phyloP scores from a whole-genome alignment of 1,284 basidiomycete species.

The Ceratobasidium sp. region DNA sequence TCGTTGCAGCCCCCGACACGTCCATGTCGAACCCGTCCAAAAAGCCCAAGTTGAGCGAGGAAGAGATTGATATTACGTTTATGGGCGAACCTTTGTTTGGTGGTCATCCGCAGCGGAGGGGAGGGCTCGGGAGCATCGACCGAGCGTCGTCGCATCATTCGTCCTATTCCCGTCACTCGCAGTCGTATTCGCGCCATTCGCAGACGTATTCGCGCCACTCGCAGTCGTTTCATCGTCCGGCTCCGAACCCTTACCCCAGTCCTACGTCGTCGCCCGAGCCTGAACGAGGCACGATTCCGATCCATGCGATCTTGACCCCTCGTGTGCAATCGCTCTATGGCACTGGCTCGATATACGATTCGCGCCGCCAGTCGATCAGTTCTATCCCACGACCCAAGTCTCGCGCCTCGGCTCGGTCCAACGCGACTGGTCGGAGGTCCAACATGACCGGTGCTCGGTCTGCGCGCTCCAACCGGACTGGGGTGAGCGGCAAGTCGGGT shows the following conservation, averaged over 20 bases:
- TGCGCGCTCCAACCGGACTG: constrained; percentile 13
- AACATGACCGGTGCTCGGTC: constrained; percentile 23
- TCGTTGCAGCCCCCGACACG: background rate
- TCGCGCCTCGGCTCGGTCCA: constrained; percentile 20
- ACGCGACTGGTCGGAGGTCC: constrained; percentile 18
- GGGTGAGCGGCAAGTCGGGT: background rate
- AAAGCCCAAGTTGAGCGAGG: constrained; percentile 19
- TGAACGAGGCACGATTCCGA: constrained; percentile 35
- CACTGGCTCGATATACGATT: background rate
- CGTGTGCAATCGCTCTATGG: constrained; percentile 37
- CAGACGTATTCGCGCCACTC: too few relatives aligned
- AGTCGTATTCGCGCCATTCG: constrained; percentile 4
- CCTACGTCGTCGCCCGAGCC: constrained; percentile 11
- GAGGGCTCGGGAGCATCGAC: constrained; percentile 15
- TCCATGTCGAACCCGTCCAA: too few relatives aligned
- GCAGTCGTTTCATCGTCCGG: too few relatives aligned
- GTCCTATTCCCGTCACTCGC: background rate
- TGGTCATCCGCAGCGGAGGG: constrained; percentile 3
- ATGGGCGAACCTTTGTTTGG: constrained; percentile 33
- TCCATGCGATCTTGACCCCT: constrained; percentile 39
- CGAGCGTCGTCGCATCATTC: constrained; percentile 28
- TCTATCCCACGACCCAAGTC: constrained; percentile 19
- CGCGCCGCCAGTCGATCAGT: background rate
- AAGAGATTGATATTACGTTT: constrained; percentile 29
- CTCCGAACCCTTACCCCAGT: constrained; percentile 11